phyloP scores from a whole-genome alignment of 495 filamentous ascomycete species.

The Neurospora sp. region DNA sequence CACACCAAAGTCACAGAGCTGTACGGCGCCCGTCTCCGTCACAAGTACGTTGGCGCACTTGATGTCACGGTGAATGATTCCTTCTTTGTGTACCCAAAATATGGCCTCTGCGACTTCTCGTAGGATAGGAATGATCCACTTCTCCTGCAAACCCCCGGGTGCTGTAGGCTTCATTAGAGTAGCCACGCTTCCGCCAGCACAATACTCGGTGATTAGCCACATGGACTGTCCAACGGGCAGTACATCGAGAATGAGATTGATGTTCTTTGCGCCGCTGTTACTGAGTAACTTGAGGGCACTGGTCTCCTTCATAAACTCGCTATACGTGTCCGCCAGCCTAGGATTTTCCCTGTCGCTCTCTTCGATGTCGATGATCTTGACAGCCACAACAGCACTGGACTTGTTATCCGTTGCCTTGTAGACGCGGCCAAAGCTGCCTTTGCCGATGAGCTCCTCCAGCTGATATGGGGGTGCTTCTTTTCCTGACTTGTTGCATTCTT shows the following conservation, averaged over 20 bases:
- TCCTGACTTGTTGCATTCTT: slow-evolving; percentile 37
- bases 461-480: slow-evolving; percentile 50
- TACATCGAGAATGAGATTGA: slow-evolving; percentile 83
- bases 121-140: slow-evolving; percentile 81
- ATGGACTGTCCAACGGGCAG: slow-evolving; percentile 77
- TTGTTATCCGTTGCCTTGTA: slow-evolving; percentile 64
- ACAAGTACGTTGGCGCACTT: slow-evolving; percentile 93
- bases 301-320: slow-evolving; percentile 82
- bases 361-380: slow-evolving; percentile 96
- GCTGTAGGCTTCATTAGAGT: slow-evolving; percentile 61
- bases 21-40: slow-evolving; percentile 73
- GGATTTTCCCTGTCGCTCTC: slow-evolving; percentile 65
- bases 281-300: slow-evolving; percentile 74
- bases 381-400: slow-evolving; percentile 62
- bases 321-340: slow-evolving; percentile 68
- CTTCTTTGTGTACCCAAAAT: slow-evolving; percentile 78
- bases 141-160: slow-evolving; percentile 71
- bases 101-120: slow-evolving; percentile 79
- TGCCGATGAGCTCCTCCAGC: slow-evolving; percentile 85
- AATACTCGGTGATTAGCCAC: slow-evolving; percentile 96
- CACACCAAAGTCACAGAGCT: slow-evolving; percentile 95
- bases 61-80: slow-evolving; percentile 92
- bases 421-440: slow-evolving; percentile 90
- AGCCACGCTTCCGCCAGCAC: slow-evolving; percentile 87
- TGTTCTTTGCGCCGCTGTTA: slow-evolving; percentile 75